Conservation (phyloP, 495 filamentous ascomycete genomes). For the Hypoxylon lienhwacheense region DNA sequence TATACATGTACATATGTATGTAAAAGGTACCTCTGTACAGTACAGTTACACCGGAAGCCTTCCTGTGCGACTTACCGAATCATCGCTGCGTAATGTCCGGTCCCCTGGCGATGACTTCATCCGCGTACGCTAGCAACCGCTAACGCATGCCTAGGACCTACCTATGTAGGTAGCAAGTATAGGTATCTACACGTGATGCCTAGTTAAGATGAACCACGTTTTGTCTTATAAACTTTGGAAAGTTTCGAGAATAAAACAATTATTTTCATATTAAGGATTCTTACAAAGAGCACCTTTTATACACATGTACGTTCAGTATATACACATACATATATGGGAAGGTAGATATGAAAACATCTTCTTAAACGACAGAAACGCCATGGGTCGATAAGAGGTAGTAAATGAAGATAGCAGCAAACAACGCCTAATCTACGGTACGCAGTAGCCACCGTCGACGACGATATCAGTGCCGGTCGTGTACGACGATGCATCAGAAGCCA, state of each 20-base stretch:
- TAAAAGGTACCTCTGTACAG: background rate
- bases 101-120: slow-evolving; percentile 27
- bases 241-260: no score
- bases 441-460: slow-evolving; percentile 69
- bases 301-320: no score
- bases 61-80: slow-evolving; percentile 6
- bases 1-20: background rate
- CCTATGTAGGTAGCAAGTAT: no score
- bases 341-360: no score
- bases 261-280: no score
- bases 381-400: no score
- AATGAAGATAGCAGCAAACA: background rate
- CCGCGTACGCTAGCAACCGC: background rate
- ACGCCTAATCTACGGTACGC: slow-evolving; percentile 39
- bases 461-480: slow-evolving; percentile 86
- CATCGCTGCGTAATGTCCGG: slow-evolving; percentile 10
- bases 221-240: no score
- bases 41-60: slow-evolving; percentile 4
- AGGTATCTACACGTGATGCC: slow-evolving; percentile 8
- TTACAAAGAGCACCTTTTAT: no score
- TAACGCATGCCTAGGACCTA: no score
- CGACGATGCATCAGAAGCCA: slow-evolving; percentile 78
- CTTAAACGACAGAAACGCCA: no score
- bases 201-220: no score
- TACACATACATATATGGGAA: no score